Evolutionary conservation across 768 basidiomycete genomes (phyloP).

Genomic region (Hericium erinaceus): DNA sequence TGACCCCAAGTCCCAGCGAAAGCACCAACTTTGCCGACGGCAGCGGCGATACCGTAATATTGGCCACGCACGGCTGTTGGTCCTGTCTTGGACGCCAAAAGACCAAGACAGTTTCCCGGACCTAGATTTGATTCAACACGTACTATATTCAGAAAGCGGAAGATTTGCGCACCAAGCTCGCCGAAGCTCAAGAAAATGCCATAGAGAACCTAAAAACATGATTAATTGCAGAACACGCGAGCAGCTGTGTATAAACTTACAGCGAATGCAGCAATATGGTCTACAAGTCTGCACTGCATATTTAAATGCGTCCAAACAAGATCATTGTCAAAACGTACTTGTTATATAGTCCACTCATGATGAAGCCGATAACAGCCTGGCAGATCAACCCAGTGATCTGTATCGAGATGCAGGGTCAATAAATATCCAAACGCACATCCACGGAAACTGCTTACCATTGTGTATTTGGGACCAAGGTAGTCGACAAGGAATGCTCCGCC

Average conservation of each 20-base stretch:
- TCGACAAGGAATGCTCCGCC: slow-evolving; percentile 71
- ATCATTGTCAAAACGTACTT: slow-evolving; percentile 24
- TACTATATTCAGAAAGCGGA: background rate
- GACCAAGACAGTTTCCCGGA: slow-evolving; percentile 79
- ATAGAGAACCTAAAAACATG: slow-evolving; percentile 47
- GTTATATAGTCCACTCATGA: slow-evolving; percentile 78
- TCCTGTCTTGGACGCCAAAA: slow-evolving; percentile 77
- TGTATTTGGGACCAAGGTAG: slow-evolving; percentile 63
- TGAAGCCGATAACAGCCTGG: slow-evolving; percentile 75
- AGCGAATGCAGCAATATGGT: slow-evolving; percentile 67
- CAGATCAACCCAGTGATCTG: slow-evolving; percentile 59
- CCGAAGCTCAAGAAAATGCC: slow-evolving; percentile 88
- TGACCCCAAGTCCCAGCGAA: slow-evolving; percentile 76
- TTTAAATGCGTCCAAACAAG: background rate
- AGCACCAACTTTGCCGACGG: slow-evolving; percentile 78
- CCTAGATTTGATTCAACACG: slow-evolving; percentile 25
- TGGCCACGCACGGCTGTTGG: slow-evolving; percentile 84
- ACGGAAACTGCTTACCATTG: slow-evolving; percentile 41
- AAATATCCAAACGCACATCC: no score
- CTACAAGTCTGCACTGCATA: slow-evolving; percentile 34
- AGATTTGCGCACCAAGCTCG: slow-evolving; percentile 50
- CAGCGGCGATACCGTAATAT: slow-evolving; percentile 80
- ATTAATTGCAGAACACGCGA: background rate
- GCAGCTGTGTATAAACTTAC: slow-evolving; percentile 15
- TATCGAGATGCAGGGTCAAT: no score